These are phyloP conservation scores for Comarum palustre DNA, from an alignment of 306 rosid genomes.

Conservation along the genomic window DNA sequence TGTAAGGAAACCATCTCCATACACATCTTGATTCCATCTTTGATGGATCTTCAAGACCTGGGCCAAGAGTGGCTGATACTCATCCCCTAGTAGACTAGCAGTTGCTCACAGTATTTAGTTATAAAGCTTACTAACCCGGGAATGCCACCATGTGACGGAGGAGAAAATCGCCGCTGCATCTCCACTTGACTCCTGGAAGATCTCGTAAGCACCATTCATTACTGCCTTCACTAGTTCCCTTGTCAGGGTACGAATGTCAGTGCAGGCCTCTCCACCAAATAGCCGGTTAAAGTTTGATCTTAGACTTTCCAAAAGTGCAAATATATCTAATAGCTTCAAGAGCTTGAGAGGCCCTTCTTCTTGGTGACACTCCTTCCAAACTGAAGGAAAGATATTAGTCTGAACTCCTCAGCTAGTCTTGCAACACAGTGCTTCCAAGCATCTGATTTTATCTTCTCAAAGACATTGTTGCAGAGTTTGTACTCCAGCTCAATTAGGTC, in stretches of 20 bases:
- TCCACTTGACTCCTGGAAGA: constrained; percentile 77
- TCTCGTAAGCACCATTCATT: constrained; percentile 56
- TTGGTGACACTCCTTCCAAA: constrained; percentile 57
- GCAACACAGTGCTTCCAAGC: constrained; percentile 50
- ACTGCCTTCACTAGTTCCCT: constrained; percentile 66
- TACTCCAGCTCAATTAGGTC: constrained; percentile 48
- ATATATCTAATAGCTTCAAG: constrained; percentile 68
- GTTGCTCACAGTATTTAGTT: constrained; percentile 58
- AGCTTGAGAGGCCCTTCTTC: constrained; percentile 67
- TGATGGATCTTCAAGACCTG: constrained; percentile 58
- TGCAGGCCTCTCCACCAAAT: constrained; percentile 54
- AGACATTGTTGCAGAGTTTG: constrained; percentile 45
- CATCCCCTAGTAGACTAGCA: constrained; percentile 61
- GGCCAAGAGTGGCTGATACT: constrained; percentile 53
- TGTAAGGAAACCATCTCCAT: constrained; percentile 40
- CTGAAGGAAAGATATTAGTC: constrained; percentile 55
- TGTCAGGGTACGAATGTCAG: constrained; percentile 50
- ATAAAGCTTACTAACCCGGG: constrained; percentile 69
- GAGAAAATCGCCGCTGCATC: constrained; percentile 55
- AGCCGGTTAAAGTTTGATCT: constrained; percentile 61
- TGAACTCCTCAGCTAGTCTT: constrained; percentile 51
- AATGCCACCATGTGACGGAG: constrained; percentile 75
- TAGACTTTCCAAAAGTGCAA: constrained; percentile 53
- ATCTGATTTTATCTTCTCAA: constrained; percentile 44
- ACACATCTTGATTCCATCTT: constrained; percentile 56